These are phyloP conservation scores for Lobosporangium transversale DNA, from an alignment of 192 early-diverging fungal species.

Conservation along the genomic window DNA sequence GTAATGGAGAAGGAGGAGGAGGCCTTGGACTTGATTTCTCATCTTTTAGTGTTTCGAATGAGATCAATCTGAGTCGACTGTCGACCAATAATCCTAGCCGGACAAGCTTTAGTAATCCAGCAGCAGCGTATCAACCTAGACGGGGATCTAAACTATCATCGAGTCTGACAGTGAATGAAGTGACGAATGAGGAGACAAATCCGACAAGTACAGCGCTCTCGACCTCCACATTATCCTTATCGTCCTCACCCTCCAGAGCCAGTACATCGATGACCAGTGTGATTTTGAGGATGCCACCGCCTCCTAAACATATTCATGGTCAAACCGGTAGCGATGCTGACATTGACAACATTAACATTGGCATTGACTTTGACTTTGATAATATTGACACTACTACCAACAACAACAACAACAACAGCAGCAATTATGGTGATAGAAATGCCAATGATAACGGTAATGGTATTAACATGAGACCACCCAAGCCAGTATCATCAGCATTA, in stretches of 20 bases:
- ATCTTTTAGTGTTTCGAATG: constrained; percentile 4
- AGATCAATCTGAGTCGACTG: too few relatives aligned
- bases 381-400: constrained; percentile 19
- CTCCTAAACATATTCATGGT: constrained; percentile 12
- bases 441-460: too few relatives aligned
- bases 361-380: constrained; percentile 14
- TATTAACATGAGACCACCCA: constrained; percentile 87
- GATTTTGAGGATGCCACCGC: constrained; percentile 31
- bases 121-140: not conserved
- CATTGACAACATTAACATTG: too few relatives aligned
- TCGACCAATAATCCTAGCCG: too few relatives aligned
- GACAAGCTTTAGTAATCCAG: not conserved
- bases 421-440: constrained; percentile 70
- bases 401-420: not conserved
- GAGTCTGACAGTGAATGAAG: not conserved
- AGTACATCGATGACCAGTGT: constrained; percentile 14
- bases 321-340: too few relatives aligned
- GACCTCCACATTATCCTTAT: too few relatives aligned
- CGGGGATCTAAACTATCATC: not conserved
- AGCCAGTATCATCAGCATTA: constrained; percentile 90
- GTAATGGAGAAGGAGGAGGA: not conserved
- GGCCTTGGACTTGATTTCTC: constrained; percentile 32
- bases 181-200: not conserved
- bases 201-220: too few relatives aligned
- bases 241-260: too few relatives aligned